Evolutionary conservation across 176 grass and related monocot genomes (phyloP).

Genomic region (Cenchrus purpureus): DNA sequence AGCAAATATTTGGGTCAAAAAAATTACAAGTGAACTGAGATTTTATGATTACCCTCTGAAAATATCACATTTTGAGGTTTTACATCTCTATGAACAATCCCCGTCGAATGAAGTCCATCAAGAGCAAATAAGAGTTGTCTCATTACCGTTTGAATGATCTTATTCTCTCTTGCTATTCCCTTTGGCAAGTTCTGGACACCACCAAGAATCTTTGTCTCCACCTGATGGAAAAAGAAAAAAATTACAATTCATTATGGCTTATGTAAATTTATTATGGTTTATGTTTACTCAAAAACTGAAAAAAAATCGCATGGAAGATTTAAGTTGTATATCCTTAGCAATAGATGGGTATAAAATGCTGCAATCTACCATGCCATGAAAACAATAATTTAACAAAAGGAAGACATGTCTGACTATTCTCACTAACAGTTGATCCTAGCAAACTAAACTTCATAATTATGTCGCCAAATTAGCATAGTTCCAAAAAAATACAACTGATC

Average conservation of each 20-base stretch:
- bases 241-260: neutral
- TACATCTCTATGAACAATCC: conserved; percentile 97
- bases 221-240: conserved; percentile 56
- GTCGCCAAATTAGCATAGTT: neutral
- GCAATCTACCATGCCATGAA: neutral
- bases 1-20: conserved; percentile 5
- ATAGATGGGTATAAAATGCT: neutral
- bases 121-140: conserved; percentile 97
- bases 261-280: neutral
- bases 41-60: conserved; percentile 74
- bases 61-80: conserved; percentile 99
- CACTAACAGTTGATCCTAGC: neutral
- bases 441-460: neutral
- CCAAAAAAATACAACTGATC: neutral
- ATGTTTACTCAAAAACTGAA: neutral
- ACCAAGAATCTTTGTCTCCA: conserved; percentile 96
- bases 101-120: conserved; percentile 94
- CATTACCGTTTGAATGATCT: conserved; percentile 92
- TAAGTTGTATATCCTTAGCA: neutral
- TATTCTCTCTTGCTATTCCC: conserved; percentile 86
- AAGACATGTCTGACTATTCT: neutral
- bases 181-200: conserved; percentile 84
- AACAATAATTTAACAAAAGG: neutral
- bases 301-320: neutral
- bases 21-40: neutral